Percentiles rank a stretch among this genome's conserved stretches.
Evolutionary conservation across 2,329 filamentous ascomycete genomes (phyloP).

Genomic region (Apiospora sp.): DNA sequence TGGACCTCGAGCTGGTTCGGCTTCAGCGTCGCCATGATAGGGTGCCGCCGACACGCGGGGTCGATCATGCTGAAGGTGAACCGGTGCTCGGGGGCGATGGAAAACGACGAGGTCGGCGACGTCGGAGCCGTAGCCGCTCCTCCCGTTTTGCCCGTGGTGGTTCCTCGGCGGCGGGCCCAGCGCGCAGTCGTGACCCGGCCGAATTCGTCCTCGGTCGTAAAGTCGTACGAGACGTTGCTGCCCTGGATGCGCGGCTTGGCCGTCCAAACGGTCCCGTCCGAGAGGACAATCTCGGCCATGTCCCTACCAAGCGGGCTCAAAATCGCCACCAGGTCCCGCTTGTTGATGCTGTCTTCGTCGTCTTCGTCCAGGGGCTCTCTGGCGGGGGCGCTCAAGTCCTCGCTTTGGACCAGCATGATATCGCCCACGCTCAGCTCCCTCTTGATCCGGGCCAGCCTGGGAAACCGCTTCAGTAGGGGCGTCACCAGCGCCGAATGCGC

Average conservation of each 20-base stretch:
- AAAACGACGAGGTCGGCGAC: slow-evolving; percentile 31
- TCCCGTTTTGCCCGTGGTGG: slow-evolving; percentile 35
- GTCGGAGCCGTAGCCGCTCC: not conserved
- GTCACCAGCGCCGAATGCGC: slow-evolving; percentile 64
- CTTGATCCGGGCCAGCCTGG: slow-evolving; percentile 69
- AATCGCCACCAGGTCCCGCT: slow-evolving; percentile 68
- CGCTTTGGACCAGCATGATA: slow-evolving; percentile 74
- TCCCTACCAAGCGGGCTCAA: slow-evolving; percentile 69
- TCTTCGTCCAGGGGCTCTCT: slow-evolving; percentile 46
- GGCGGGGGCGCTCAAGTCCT: slow-evolving; percentile 64
- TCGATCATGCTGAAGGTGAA: slow-evolving; percentile 83
- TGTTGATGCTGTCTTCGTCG: slow-evolving; percentile 53
- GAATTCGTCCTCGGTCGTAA: slow-evolving; percentile 64
- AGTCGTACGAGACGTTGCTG: slow-evolving; percentile 63
- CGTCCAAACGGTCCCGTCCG: slow-evolving; percentile 67
- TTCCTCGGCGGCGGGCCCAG: slow-evolving; percentile 70
- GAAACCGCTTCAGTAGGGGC: slow-evolving; percentile 66
- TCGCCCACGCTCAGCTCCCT: slow-evolving; percentile 73
- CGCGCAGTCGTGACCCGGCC: slow-evolving; percentile 68
- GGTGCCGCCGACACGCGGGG: slow-evolving; percentile 72
- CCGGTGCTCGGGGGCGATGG: slow-evolving; percentile 52
- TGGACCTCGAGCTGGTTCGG: slow-evolving; percentile 71
- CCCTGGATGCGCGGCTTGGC: slow-evolving; percentile 61
- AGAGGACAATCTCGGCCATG: slow-evolving; percentile 71
- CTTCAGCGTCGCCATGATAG: slow-evolving; percentile 75